Conservation (phyloP, 495 filamentous ascomycete species). For the Astrocystis sublimbata region DNA sequence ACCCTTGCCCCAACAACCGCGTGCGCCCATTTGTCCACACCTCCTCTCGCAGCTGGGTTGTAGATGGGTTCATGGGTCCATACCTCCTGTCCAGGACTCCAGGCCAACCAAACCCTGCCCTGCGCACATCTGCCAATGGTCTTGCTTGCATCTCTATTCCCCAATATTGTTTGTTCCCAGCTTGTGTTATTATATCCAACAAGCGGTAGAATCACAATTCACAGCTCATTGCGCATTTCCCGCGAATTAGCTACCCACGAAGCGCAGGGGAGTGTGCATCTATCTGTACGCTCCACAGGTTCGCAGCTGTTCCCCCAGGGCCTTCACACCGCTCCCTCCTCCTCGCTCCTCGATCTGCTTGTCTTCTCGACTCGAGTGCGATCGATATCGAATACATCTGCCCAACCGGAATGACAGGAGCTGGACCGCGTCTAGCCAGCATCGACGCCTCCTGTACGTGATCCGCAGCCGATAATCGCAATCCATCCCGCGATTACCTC, state of each 20-base stretch:
- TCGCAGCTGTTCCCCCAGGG: slow-evolving; percentile 1
- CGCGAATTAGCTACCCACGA: no score
- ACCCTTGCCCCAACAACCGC: background rate
- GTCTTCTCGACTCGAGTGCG: background rate
- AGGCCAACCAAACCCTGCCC: background rate
- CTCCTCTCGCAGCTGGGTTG: background rate
- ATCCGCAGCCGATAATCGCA: no score
- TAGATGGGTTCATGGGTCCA: slow-evolving; percentile 10
- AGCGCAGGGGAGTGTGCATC: background rate
- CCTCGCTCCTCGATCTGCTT: background rate
- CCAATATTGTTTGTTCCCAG: slow-evolving; percentile 1
- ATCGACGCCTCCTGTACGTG: background rate
- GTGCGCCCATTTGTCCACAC: slow-evolving; percentile 6
- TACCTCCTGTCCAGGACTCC: no score
- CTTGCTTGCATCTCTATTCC: background rate
- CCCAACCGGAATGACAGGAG: background rate
- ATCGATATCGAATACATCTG: slow-evolving; percentile 6
- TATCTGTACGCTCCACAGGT: slow-evolving; percentile 8
- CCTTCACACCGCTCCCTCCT: slow-evolving; percentile 7
- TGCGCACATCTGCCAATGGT: slow-evolving; percentile 1
- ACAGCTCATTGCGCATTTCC: background rate
- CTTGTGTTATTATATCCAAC: slow-evolving; percentile 7
- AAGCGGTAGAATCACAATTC: slow-evolving; percentile 1
- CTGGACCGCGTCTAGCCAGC: slow-evolving; percentile 7
- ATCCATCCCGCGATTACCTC: background rate